Base-by-base conservation (phyloP, 2,329 filamentous ascomycete species). In the Didymosphaeria variabile region DNA sequence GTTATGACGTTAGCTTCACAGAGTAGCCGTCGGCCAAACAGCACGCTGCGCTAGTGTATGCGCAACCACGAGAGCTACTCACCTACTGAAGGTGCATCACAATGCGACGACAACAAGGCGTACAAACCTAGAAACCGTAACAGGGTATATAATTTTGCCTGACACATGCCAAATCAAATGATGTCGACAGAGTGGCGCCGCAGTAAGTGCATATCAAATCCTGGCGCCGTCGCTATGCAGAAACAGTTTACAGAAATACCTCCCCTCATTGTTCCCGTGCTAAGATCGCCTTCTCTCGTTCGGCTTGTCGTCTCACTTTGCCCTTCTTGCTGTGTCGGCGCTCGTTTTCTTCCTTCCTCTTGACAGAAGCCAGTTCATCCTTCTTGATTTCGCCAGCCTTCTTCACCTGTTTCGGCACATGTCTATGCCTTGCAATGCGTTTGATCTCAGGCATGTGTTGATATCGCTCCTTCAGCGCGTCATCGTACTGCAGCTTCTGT, bases 391-490 rank as follows among this genome's bases (percentile, higher is more conserved):
- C 91, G 52, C 86, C 89, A 4, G 94, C 94, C 87, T 97, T 98
- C 89, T 97, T 97, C 67, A 98, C 88, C 59, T 93, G 88, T 84
- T 93, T 92, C 21, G 95, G 95, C 64, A 97, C 82, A 80, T 98
- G 95, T 64, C 95, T 88, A 79, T 99, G 95, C 55, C 93, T 87
- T 72, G 90, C 90, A 78, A 99, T 99, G 57, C 96, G 88, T 71
- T 89, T 88, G 69, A 99, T 91, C 80, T 99, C 94, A 53, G 95
- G 95, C 94, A 99, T 97, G 79, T 99, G 95, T 65, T 89, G 87
- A 81, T 93, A 99, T 66, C 94, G 85, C 72, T 92, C 85, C 72
- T 92, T 88, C 61, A 99, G 83, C 12, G 94, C 90, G 57, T 92
- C 88, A 75, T 97, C 94, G 78, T 98, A 98, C 79, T 98, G 94